Base-by-base conservation (phyloP, 805 yeast genomes). In the Jamesozyma gamospora region DNA sequence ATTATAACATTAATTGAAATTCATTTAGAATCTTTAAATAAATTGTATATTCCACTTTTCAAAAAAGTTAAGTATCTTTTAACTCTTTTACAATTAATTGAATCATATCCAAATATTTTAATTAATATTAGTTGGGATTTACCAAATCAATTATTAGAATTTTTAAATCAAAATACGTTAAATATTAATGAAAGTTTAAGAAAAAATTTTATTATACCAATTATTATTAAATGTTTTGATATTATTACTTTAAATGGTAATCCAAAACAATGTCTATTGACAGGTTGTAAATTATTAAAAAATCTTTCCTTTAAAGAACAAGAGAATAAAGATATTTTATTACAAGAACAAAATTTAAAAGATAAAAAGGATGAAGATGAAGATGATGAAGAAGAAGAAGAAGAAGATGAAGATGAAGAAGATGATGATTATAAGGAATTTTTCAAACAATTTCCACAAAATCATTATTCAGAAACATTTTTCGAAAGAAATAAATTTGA, bases 101-200 rank as follows among this genome's bases (percentile, higher is more conserved):
- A 53, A 10, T 59, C 53, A 0, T 57, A 81, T 53, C 65, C 68
- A 14, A 70, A 69, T 10, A 59, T 85, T 25, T 65, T 77, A 0
- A 67, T 71, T 33, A 82, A 79, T 48, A 75, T 87, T 44, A 95
- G 94, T 2, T 88, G 96, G 96, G 96, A 88, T 58, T 55, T 88
- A n/a, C 95, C 95, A 1, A 71, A 70, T 26, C 60, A 83, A 37
- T 48, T 88, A 6, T 51, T 85, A 34, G 66, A 67, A 9, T 82
- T 70, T 55, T 55, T 80, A n/a, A 64, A 64, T 19, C 43, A 43
- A 10, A 39, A 53, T 7, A 61, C 60, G 12, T 50, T 76, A 64
- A 44, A 63, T 53, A 41, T 62, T 50, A 44, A 34, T 24, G 31
- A 32, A 3, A 54, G 41, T 35, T 49, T 61, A 36, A 51, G 62